These are phyloP conservation scores for Scenedesmus sp. DNA, from an alignment of 163 green algal genomes.

Conservation along the genomic window DNA sequence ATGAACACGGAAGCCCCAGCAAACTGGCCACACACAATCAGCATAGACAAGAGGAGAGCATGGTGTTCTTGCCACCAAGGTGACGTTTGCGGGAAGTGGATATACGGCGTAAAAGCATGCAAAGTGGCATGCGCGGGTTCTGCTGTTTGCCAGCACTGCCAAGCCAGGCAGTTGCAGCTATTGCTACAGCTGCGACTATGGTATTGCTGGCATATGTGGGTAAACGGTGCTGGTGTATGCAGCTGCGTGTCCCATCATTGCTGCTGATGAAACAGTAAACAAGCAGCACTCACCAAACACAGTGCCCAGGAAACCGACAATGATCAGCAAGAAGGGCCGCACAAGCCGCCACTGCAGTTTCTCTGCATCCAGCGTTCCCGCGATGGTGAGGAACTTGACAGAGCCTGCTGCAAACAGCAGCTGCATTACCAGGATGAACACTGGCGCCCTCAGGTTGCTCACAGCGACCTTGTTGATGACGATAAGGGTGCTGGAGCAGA, in stretches of 20 bases:
- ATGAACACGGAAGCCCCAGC: too few relatives aligned
- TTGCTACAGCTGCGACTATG: not conserved
- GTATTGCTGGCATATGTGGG: not conserved
- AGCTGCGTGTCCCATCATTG: not conserved
- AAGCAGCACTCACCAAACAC: constrained; percentile 29
- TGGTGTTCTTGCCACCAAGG: too few relatives aligned
- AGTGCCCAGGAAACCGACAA: constrained; percentile 75
- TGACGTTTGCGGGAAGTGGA: not conserved
- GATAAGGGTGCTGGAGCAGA: constrained; percentile 74
- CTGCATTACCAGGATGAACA: constrained; percentile 75
- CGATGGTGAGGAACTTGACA: constrained; percentile 28
- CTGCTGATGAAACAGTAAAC: not conserved
- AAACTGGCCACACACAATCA: too few relatives aligned
- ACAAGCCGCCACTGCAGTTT: constrained; percentile 64
- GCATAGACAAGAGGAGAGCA: too few relatives aligned
- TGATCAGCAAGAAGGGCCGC: constrained; percentile 56
- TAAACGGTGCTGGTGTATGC: not conserved
- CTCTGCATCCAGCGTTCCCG: constrained; percentile 62
- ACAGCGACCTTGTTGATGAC: constrained; percentile 82
- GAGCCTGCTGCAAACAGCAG: constrained; percentile 61
- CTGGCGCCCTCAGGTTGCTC: constrained; percentile 64
- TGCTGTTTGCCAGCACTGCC: not conserved
- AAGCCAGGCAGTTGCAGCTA: not conserved
- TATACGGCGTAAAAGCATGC: not conserved
- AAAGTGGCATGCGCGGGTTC: not conserved